Conservation (phyloP, 2,329 filamentous ascomycete species). For the Apiospora rasikravindrae region DNA sequence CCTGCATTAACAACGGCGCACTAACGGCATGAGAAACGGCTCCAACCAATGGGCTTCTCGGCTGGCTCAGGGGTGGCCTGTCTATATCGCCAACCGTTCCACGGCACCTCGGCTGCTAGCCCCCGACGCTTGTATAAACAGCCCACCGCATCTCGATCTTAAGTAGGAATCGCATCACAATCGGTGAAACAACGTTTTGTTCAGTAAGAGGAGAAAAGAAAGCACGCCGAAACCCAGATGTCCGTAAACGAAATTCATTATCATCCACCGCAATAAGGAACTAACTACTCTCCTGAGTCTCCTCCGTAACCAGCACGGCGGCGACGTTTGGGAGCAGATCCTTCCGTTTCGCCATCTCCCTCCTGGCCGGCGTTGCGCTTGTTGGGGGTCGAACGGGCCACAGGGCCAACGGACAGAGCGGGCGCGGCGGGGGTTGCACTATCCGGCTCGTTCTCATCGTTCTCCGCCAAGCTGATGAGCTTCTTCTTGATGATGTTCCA, state of each 20-base stretch:
- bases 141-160: slow-evolving; percentile 3
- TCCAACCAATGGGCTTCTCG: not conserved
- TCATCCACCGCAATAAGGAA: not conserved
- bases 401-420: too few relatives aligned
- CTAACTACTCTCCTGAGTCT: not conserved
- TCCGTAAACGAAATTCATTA: not conserved
- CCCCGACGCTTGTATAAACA: slow-evolving; percentile 1
- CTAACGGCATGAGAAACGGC: not conserved
- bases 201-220: too few relatives aligned
- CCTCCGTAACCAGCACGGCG: not conserved
- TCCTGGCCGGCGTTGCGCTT: not conserved
- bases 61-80: not conserved
- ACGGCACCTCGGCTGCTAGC: slow-evolving; percentile 9
- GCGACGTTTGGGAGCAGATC: not conserved
- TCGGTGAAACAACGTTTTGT: not conserved
- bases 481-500: not conserved
- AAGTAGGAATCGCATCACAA: not conserved
- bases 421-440: not conserved
- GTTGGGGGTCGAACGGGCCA: not conserved
- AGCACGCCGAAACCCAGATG: not conserved
- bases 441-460: not conserved
- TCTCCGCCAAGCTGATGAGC: not conserved
- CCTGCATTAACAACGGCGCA: slow-evolving; percentile 8
- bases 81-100: not conserved
- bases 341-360: not conserved